Base-by-base conservation (phyloP, 2,329 filamentous ascomycete genomes). In the Diaporthe sp. region DNA sequence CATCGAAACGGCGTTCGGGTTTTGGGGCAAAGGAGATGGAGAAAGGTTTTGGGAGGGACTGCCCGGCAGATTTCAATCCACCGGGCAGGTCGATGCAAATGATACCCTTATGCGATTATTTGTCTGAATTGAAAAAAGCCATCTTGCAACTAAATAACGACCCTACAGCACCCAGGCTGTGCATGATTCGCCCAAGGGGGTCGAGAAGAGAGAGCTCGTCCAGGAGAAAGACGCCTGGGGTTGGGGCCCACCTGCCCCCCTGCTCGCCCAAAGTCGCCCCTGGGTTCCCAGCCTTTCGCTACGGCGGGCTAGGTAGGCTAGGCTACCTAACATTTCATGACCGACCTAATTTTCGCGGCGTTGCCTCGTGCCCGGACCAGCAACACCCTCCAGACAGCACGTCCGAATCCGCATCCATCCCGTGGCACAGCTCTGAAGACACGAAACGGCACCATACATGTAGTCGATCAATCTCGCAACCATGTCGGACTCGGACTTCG, bases 401-500 rank as follows among this genome's bases (percentile, higher is more conserved):
- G n/a, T 7, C 27, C 68, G 30, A 53, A 37, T 22, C 56, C 35
- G 17, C 50, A 12, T 4, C n/a, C 44, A 68, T 39, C 63, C 32
- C 13, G 63, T 25, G 63, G 27, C 13, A 17, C 51, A 42, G 55
- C 19, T 27, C 19, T n/a, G 22, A 8, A n/a, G 44, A 61, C 10
- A 32, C 35, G 4, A 19, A 35, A 30, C 15, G 12, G 51, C 59
- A 71, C 58, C 51, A 75, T 75, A 76, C 70, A 76, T 76, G 75
- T 76, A 76, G 75, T 35, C 75, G 69, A 55, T 50, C n/a, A 70
- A 69, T 37, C 47, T 35, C 17, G 78, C 77, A 83, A 89, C 83
- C 79, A 92, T 93, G 91, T 92, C 91, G 85, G 90, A 92, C 87
- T 93, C 94, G 85, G 95, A 97, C 85, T 97, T 97, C 85, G 94